These are phyloP conservation scores for Echeveria elegans DNA, from an alignment of 164 flowering plant species.

Conservation along the genomic window DNA sequence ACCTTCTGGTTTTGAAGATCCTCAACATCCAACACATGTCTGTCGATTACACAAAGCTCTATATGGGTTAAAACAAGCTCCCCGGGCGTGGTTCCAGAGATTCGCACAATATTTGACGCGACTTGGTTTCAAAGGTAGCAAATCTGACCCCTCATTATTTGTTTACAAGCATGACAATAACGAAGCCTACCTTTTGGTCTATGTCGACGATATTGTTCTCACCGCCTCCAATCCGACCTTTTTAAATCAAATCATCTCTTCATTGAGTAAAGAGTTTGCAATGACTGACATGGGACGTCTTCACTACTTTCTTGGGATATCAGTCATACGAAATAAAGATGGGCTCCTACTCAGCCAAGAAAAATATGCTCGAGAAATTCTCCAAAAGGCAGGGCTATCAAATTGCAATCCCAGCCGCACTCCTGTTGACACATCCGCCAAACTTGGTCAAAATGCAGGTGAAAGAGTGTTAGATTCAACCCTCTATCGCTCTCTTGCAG, in stretches of 20 bases:
- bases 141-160: not conserved
- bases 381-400: not conserved
- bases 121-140: not conserved
- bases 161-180: not conserved
- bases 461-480: too few species aligned
- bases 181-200: not conserved
- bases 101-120: not conserved
- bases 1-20: constrained; percentile 1
- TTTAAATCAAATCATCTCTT: not conserved
- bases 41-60: not conserved
- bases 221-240: not conserved
- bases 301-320: not conserved
- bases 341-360: not conserved
- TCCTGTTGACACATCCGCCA: not conserved
- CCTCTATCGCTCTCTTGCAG: too few species aligned
- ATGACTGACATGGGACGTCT: constrained; percentile 6
- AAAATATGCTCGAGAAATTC: not conserved
- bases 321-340: not conserved
- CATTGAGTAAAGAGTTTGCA: not conserved
- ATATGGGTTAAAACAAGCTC: constrained; percentile 7
- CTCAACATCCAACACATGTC: not conserved
- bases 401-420: not conserved
- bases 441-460: too few species aligned
- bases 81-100: not conserved
- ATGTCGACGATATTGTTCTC: not conserved